Conservation (phyloP, 2,329 filamentous ascomycete species). For the Didymella pinodella region DNA sequence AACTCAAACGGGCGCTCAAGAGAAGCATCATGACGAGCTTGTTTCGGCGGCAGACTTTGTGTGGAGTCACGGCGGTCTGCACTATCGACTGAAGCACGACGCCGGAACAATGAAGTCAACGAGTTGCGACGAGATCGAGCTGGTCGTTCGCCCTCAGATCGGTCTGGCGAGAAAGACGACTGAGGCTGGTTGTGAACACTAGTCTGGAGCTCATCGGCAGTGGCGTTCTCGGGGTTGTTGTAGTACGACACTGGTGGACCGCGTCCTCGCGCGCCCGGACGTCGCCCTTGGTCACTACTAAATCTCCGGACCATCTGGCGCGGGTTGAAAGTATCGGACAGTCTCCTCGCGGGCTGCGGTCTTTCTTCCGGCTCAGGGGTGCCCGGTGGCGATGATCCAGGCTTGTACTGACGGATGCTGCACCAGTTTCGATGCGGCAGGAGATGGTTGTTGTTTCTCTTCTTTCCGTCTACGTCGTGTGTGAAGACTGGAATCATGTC, state of each 20-base stretch:
- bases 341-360: constrained; percentile 36
- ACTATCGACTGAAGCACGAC: constrained; percentile 43
- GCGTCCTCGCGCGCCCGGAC: constrained; percentile 36
- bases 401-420: constrained; percentile 83
- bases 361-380: constrained; percentile 58
- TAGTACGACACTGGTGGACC: constrained; percentile 51
- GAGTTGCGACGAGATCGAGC: constrained; percentile 45
- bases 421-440: constrained; percentile 96
- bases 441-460: constrained; percentile 88
- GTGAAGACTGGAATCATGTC: constrained; percentile 94
- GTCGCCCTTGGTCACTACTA: constrained; percentile 38
- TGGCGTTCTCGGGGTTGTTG: constrained; percentile 48
- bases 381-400: constrained; percentile 70
- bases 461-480: constrained; percentile 86
- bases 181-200: constrained; percentile 35
- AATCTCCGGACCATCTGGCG: constrained; percentile 55
- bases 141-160: constrained; percentile 37
- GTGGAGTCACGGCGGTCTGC: constrained; percentile 36
- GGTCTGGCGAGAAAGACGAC: constrained; percentile 49
- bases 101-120: constrained; percentile 45
- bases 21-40: constrained; percentile 25
- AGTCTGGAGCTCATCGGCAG: constrained; percentile 41
- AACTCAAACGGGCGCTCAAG: constrained; percentile 51
- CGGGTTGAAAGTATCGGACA: constrained; percentile 49
- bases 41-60: constrained; percentile 32